Percentiles rank a stretch among this genome's conserved stretches.
Conservation (phyloP, 179 eudicot genomes). For the Beta macrorhiza region DNA sequence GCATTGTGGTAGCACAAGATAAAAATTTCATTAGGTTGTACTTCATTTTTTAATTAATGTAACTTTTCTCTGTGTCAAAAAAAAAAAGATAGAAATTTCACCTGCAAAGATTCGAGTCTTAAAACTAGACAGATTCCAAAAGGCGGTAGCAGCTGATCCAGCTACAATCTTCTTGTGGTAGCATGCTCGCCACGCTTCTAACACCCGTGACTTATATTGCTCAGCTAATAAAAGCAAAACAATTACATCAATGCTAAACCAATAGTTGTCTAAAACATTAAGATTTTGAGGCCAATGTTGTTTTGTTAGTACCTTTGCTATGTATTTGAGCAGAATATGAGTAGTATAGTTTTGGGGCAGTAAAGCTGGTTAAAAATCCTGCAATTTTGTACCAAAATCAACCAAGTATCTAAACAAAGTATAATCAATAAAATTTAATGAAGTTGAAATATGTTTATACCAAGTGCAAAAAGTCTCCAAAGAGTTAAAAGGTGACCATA, state of each 20-base stretch:
- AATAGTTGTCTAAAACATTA: not conserved
- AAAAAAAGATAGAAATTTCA: constrained; percentile 27
- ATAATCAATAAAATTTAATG: not conserved
- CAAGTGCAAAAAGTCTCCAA: constrained; percentile 74
- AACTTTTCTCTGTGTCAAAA: constrained; percentile 80
- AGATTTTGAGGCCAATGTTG: constrained; percentile 9
- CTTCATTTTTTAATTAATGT: constrained; percentile 22
- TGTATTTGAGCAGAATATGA: constrained; percentile 56
- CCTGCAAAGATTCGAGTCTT: constrained; percentile 77
- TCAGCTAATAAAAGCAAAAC: constrained; percentile 44
- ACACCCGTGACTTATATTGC: constrained; percentile 40
- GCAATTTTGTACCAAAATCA: constrained; percentile 19
- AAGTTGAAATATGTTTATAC: constrained; percentile 35
- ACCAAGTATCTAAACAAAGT: not conserved
- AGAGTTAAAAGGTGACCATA: constrained; percentile 86
- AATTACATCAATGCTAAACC: constrained; percentile 1
- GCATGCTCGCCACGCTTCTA: constrained; percentile 69
- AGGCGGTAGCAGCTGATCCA: constrained; percentile 66
- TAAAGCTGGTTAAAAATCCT: constrained; percentile 86
- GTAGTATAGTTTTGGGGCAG: constrained; percentile 66
- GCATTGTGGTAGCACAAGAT: not conserved
- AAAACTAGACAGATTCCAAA: constrained; percentile 77
- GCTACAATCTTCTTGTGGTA: constrained; percentile 75
- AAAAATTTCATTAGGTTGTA: too few relatives aligned
- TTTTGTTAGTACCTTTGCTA: constrained; percentile 37